A percentile compares a stretch with the other conserved stretches of the same genome.
Evolutionary conservation across 2,329 filamentous ascomycete species (phyloP).

Genomic region (Cladophialophora bantiana): DNA sequence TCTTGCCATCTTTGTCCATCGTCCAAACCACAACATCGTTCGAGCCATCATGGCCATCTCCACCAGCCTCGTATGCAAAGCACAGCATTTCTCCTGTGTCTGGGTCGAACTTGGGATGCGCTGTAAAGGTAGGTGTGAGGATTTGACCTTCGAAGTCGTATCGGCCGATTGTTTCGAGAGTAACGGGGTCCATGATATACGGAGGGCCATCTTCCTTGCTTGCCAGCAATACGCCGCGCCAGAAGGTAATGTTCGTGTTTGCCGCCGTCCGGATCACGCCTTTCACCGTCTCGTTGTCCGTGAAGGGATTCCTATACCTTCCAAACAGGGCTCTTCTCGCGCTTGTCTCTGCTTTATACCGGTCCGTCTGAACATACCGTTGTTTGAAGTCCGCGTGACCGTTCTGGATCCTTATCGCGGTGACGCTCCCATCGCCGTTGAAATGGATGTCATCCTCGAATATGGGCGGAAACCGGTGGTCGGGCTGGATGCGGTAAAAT

Average conservation of each 20-base stretch:
- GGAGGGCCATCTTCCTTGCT: constrained; percentile 61
- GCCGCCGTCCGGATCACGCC: constrained; percentile 63
- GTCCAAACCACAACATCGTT: constrained; percentile 58
- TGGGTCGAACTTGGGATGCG: constrained; percentile 62
- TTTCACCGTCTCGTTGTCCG: constrained; percentile 57
- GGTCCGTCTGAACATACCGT: constrained; percentile 53
- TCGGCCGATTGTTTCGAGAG: constrained; percentile 57
- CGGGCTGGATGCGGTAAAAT: constrained; percentile 54
- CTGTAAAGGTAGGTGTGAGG: constrained; percentile 57
- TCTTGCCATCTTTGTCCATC: constrained; percentile 52
- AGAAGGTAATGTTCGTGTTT: constrained; percentile 66
- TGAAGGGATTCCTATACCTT: constrained; percentile 64
- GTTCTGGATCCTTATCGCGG: constrained; percentile 51
- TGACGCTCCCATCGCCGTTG: constrained; percentile 55
- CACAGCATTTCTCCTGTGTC: constrained; percentile 61
- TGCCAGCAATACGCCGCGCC: constrained; percentile 57
- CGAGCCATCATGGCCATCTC: constrained; percentile 48
- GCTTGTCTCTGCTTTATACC: constrained; percentile 50
- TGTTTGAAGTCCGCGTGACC: constrained; percentile 54
- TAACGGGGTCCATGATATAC: constrained; percentile 56
- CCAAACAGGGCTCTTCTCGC: constrained; percentile 58
- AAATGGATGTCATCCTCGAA: constrained; percentile 63
- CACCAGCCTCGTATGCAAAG: constrained; percentile 59
- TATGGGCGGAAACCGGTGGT: constrained; percentile 60
- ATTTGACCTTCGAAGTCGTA: constrained; percentile 62